Conservation (phyloP, 208 protist genomes). For the Wallacemonas collosoma region DNA sequence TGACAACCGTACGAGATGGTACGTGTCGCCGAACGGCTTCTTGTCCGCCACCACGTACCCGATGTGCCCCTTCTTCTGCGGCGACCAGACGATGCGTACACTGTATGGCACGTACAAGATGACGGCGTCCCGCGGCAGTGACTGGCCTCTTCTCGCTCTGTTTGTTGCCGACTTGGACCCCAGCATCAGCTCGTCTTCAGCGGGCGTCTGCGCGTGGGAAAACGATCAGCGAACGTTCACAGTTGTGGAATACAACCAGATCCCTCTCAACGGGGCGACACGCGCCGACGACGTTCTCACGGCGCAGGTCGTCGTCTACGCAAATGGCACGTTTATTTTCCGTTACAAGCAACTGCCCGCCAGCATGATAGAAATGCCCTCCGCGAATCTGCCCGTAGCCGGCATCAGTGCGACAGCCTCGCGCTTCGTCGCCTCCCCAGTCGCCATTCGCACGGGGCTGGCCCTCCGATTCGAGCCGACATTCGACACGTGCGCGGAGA, state of each 20-base stretch:
- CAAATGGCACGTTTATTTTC: constrained; percentile 48
- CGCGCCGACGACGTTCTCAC: constrained; percentile 24
- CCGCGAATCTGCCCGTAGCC: not conserved
- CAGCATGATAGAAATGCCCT: not conserved
- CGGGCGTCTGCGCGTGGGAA: not conserved
- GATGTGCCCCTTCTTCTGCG: constrained; percentile 39
- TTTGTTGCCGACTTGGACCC: constrained; percentile 23
- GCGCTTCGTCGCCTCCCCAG: constrained; percentile 5
- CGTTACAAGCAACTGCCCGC: constrained; percentile 42
- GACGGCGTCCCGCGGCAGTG: constrained; percentile 27
- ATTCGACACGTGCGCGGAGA: constrained; percentile 11
- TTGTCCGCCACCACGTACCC: constrained; percentile 34
- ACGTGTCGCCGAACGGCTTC: constrained; percentile 37
- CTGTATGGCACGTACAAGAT: constrained; percentile 24
- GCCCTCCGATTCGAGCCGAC: constrained; percentile 9
- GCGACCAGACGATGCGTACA: constrained; percentile 9
- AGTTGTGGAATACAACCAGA: constrained; percentile 23
- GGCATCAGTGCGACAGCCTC: constrained; percentile 10
- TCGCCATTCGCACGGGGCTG: not conserved
- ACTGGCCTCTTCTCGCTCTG: constrained; percentile 48
- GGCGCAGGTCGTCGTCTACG: constrained; percentile 48
- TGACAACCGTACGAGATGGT: constrained; percentile 21
- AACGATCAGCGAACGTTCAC: not conserved
- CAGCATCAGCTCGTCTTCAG: not conserved
- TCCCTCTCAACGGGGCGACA: not conserved